These are phyloP conservation scores for Maudiozyma bulderi DNA, from an alignment of 805 yeast species.

Conservation along the genomic window DNA sequence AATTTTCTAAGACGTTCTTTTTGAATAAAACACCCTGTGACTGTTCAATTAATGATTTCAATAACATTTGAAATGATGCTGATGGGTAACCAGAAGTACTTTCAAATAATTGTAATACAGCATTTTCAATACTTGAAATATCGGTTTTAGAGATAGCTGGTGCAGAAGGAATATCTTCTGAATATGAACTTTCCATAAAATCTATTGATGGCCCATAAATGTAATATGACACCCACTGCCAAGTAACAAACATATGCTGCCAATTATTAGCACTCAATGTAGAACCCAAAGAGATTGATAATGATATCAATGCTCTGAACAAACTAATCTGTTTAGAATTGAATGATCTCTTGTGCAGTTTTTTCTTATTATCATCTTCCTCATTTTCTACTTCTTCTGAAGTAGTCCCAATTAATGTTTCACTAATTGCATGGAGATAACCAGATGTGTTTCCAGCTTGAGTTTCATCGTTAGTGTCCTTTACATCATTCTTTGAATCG, in stretches of 20 bases:
- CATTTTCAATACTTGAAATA: slow-evolving; percentile 40
- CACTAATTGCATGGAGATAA: slow-evolving; percentile 17
- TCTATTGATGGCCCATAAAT: slow-evolving; percentile 50
- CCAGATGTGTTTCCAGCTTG: not conserved
- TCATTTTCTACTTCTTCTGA: not conserved
- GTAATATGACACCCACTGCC: slow-evolving; percentile 73
- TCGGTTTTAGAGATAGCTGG: slow-evolving; percentile 39
- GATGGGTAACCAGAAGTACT: slow-evolving; percentile 48
- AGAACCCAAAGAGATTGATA: slow-evolving; percentile 77
- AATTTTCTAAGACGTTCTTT: slow-evolving; percentile 7
- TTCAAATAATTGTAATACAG: slow-evolving; percentile 53
- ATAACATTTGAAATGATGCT: slow-evolving; percentile 39
- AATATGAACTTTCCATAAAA: slow-evolving; percentile 25
- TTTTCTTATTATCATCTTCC: slow-evolving; percentile 6
- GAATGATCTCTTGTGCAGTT: slow-evolving; percentile 35
- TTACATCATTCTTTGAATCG: not conserved
- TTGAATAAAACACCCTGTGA: slow-evolving; percentile 15
- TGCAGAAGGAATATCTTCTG: slow-evolving; percentile 34
- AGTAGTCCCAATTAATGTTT: slow-evolving; percentile 10
- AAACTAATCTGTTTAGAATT: slow-evolving; percentile 65
- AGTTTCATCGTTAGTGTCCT: not conserved
- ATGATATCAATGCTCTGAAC: slow-evolving; percentile 65
- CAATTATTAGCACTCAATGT: slow-evolving; percentile 52
- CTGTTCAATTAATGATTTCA: slow-evolving; percentile 32
- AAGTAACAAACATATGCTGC: slow-evolving; percentile 49